These are phyloP conservation scores for Dactylellina cionopaga DNA, from an alignment of 2,329 filamentous ascomycete genomes.

Conservation along the genomic window DNA sequence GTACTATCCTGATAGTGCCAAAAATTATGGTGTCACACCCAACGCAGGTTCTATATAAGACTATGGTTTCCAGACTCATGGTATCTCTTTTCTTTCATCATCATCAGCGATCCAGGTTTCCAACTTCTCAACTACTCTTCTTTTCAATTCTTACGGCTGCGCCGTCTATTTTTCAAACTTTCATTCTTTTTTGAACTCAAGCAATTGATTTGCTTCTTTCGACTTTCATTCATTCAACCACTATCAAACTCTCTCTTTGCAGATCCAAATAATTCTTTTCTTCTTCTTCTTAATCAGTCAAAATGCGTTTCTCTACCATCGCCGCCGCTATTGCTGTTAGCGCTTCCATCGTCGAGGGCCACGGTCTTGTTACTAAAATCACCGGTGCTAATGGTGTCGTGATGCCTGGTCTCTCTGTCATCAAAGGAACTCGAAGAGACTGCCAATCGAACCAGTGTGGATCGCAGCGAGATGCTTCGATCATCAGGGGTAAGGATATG, in stretches of 20 bases:
- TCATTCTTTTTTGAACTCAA: not conserved
- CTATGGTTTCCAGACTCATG: not conserved
- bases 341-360: conserved; percentile 65
- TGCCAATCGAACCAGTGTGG: conserved; percentile 71
- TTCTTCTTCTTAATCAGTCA: conserved; percentile 56
- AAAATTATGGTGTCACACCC: too few relatives aligned
- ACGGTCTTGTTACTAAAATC: conserved; percentile 69
- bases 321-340: conserved; percentile 64
- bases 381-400: conserved; percentile 70
- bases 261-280: not conserved
- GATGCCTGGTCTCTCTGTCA: conserved; percentile 71
- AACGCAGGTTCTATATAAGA: not conserved
- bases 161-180: conserved; percentile 3
- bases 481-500: conserved; percentile 72
- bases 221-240: not conserved
- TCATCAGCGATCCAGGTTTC: conserved; percentile 2
- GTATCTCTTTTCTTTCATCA: not conserved
- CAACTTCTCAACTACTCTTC: not conserved
- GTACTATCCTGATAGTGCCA: too few relatives aligned
- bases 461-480: conserved; percentile 75
- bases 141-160: conserved; percentile 28
- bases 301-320: conserved; percentile 65
- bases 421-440: conserved; percentile 74
- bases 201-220: conserved; percentile 22
- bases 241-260: conserved; percentile 1